Percentiles rank a stretch among this genome's conserved stretches.
These are phyloP conservation scores for Zygnema circumcarinatum DNA, from an alignment of 139 green algal genomes.

Conservation along the genomic window DNA sequence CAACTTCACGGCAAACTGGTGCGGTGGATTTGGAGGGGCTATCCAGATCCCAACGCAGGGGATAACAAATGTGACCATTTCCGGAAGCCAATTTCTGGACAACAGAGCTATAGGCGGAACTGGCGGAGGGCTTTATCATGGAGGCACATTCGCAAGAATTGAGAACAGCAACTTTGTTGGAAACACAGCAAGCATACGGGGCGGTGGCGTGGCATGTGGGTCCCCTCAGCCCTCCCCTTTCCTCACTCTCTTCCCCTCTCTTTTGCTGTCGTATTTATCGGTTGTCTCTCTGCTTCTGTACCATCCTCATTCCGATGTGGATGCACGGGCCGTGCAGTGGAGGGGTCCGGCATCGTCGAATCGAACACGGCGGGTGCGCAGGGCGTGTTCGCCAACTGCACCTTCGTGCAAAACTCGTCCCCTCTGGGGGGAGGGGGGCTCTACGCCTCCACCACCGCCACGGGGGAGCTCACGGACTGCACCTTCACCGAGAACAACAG, in stretches of 20 bases:
- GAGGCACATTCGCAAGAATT: no score
- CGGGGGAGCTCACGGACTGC: background rate
- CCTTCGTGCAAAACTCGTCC: background rate
- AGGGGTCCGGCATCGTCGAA: background rate
- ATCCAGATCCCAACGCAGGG: background rate
- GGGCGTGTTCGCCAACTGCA: background rate
- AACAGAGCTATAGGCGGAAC: no score
- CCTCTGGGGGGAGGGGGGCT: background rate
- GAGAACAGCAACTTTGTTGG: no score
- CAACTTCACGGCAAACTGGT: background rate
- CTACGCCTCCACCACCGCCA: background rate
- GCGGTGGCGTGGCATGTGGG: no score
- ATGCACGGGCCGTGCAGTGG: background rate
- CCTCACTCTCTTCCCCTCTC: background rate
- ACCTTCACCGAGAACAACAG: slow-evolving; percentile 1
- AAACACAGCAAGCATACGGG: no score
- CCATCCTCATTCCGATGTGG: background rate
- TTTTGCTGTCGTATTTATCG: background rate
- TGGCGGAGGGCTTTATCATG: no score
- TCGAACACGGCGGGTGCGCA: background rate
- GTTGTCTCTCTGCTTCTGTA: background rate
- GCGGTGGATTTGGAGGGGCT: background rate
- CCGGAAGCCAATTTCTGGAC: no score
- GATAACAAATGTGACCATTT: background rate
- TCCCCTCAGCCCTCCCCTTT: background rate